Base-by-base conservation (phyloP, 805 yeast genomes). In the Ogataea pini region DNA sequence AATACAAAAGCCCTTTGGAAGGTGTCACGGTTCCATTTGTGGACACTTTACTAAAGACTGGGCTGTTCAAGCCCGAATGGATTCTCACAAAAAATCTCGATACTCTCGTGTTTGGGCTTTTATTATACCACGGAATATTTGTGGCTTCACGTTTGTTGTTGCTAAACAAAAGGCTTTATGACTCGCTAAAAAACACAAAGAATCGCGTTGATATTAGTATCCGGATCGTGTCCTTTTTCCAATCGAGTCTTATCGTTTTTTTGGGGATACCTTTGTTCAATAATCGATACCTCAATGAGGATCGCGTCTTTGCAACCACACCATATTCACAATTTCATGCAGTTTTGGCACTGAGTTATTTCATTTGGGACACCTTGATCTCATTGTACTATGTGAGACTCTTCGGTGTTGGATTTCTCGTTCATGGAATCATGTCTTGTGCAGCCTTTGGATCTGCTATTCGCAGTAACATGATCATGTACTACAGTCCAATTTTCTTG, bases 371-470 rank as follows among this genome's bases (percentile, higher is more conserved):
- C 47, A 53, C 69, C 3, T 20, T 62, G 31, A 50, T 65, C 29
- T 68, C 70, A 4, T 31, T 57, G 9, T 49, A 50, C 20, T 65
- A 61, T 42, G 49, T 68, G 8, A 41, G 52, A 4, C 57, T 57
- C 42, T 67, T 64, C 42, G 73, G 72, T 2, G 33, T 63, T 20
- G 72, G 72, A 8, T 69, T 69, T 41, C 51, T 67, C 46, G 47
- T 69, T 24, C 72, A 69, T 55, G 72, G 71, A 14, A 46, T 68
- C 14, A 67, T 67, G 31, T 68, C 72, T 12, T 56, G 70, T 4
- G 44, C 58, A 9, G 72, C 68, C 4, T 67, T 69, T 31, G 59
- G 56, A 13, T 45, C 60, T 22, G 57, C 60, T 7, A 51, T 58
- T 12, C 56, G 55, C n/a, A 42, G 54, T 22, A 13, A 46, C n/a